A percentile compares a stretch with the other conserved stretches of the same genome.
phyloP scores from a whole-genome alignment of 352 stramenopile species.

The Pythium sp. region DNA sequence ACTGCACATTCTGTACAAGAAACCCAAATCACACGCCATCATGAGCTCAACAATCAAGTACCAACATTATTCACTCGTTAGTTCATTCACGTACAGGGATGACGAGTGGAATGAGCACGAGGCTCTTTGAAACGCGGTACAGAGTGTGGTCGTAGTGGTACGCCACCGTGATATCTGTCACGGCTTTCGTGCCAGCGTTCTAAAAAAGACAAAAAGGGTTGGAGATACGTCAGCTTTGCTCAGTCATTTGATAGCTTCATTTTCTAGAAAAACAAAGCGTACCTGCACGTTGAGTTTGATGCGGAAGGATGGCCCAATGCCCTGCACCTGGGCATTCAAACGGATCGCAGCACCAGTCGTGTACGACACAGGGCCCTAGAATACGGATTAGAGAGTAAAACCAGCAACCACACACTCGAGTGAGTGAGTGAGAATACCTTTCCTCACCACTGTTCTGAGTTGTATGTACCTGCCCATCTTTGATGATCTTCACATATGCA shows the following conservation, averaged over 20 bases:
- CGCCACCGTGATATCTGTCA: constrained; percentile 61
- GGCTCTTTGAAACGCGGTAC: constrained; percentile 64
- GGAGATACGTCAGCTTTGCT: not conserved
- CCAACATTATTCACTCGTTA: not conserved
- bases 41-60: constrained; percentile 4
- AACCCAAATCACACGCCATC: not conserved
- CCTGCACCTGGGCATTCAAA: constrained; percentile 81
- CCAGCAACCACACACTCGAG: not conserved
- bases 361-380: constrained; percentile 62
- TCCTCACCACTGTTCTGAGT: not conserved
- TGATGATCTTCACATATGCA: constrained; percentile 90
- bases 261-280: not conserved
- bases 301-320: constrained; percentile 74
- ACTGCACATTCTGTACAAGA: constrained; percentile 59
- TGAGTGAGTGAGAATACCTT: not conserved
- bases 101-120: constrained; percentile 63
- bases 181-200: constrained; percentile 66
- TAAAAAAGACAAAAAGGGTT: constrained; percentile 13
- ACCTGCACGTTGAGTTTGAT: constrained; percentile 84
- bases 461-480: constrained; percentile 68
- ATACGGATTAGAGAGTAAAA: not conserved
- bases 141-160: constrained; percentile 81
- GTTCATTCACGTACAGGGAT: constrained; percentile 48
- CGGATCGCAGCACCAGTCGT: constrained; percentile 71
- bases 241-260: not conserved